Base-by-base conservation (phyloP, 768 basidiomycete species). In the Russula griseocarnosa region DNA sequence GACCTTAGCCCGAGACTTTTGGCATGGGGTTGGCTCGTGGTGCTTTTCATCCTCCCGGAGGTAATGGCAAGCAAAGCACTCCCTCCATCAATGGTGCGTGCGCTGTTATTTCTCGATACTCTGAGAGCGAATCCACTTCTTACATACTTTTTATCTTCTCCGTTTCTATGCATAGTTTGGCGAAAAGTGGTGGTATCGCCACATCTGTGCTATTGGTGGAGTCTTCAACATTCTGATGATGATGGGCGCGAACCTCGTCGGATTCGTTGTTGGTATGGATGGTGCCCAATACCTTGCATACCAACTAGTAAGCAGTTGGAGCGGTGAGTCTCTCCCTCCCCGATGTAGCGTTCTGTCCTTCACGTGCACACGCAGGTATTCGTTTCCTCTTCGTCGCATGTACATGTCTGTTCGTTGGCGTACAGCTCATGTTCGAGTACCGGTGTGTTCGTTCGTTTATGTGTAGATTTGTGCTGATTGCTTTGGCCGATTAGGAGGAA, bases 391-490 rank as follows among this genome's bases (percentile, higher is more conserved):
- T 82, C 0, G 72, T 80, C 5, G 85, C 86, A 0, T 81, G 82
- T 55, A 77, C 70, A 1, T 86, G 85, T 70, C 51, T 98, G 14
- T 98, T 95, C 70, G 80, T 92, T 24, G 92, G 82, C 3, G 86
- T 84, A 1, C 96, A 98, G 71, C 72, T 96, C 51, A 97, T 98
- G 96, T 93, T 98, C 64, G 96, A 98, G 71, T 98, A 98, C 74
- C 79, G 92, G 92, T 89, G 67, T 22, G 86, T 30, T n/a, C 77
- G 4, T 8, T 32, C 6, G 50, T 40, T 62, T 8, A 55, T 28
- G 36, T 20, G 1, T 16, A 3, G n/a, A 32, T 56, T 52, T 16
- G 14, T 20, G 50, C 36, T 55, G 36, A 63, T 28, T 24, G 3
- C n/a, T 24, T 18, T 8, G 7, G 46, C 28, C 20, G 32, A 47